A percentile compares a stretch with the other conserved stretches of the same genome.
phyloP scores from a whole-genome alignment of 2,329 filamentous ascomycete species.

The Colletotrichum lini region DNA sequence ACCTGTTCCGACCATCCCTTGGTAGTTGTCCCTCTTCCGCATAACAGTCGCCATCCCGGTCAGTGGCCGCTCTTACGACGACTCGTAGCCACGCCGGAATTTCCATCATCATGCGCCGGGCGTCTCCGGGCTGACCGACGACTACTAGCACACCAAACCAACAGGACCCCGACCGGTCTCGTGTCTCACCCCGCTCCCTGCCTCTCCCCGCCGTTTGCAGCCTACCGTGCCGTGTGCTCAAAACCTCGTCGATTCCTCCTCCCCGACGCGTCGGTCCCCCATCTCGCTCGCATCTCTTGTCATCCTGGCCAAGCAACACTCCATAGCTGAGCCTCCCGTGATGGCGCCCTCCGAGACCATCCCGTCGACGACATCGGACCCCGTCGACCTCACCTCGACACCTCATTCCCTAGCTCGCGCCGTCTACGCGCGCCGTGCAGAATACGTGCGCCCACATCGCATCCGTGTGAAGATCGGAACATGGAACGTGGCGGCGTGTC shows the following conservation, averaged over 20 bases:
- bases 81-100: slow-evolving; percentile 20
- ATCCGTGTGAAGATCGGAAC: slow-evolving; percentile 91
- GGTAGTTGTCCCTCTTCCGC: slow-evolving; percentile 1
- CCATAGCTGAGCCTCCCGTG: slow-evolving; percentile 16
- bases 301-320: slow-evolving; percentile 3
- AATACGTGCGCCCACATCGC: slow-evolving; percentile 82
- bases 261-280: not conserved
- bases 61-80: slow-evolving; percentile 35
- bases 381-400: slow-evolving; percentile 60
- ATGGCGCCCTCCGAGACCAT: slow-evolving; percentile 33
- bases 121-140: slow-evolving; percentile 35
- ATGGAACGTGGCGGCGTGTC: slow-evolving; percentile 93
- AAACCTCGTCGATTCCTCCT: slow-evolving; percentile 9
- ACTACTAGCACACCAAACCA: slow-evolving; percentile 7
- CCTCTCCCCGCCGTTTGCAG: not conserved
- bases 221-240: not conserved
- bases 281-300: slow-evolving; percentile 1
- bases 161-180: slow-evolving; percentile 9
- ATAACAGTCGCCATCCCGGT: slow-evolving; percentile 33
- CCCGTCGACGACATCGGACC: slow-evolving; percentile 56
- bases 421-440: slow-evolving; percentile 79
- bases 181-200: slow-evolving; percentile 13
- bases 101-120: slow-evolving; percentile 40
- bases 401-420: slow-evolving; percentile 74
- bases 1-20: not conserved